These are phyloP conservation scores for Pneumocystis carinii DNA, from an alignment of 1,139 yeast species.

Conservation along the genomic window DNA sequence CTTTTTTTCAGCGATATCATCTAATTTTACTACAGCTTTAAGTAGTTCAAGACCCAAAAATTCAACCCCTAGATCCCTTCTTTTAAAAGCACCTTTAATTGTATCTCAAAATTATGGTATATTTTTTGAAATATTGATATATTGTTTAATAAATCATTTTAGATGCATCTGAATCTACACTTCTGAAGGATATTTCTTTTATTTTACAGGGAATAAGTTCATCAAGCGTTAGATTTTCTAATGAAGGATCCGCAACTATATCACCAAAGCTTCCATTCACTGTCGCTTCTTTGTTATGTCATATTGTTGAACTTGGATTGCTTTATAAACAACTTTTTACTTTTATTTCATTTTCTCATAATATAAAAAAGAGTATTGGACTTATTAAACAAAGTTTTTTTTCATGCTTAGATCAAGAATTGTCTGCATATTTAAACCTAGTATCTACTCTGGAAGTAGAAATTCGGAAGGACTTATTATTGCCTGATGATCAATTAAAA, in stretches of 20 bases:
- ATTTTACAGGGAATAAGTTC: slow-evolving; percentile 64
- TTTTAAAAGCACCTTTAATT: neutral
- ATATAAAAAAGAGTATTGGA: slow-evolving; percentile 18
- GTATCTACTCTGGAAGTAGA: slow-evolving; percentile 39
- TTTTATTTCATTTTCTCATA: slow-evolving; percentile 24
- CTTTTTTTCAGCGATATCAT: neutral
- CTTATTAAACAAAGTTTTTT: slow-evolving; percentile 52
- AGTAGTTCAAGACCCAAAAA: neutral
- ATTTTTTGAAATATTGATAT: neutral
- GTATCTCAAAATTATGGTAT: neutral
- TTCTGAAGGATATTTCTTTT: slow-evolving; percentile 47
- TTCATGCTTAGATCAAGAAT: slow-evolving; percentile 39
- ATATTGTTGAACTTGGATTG: slow-evolving; percentile 59
- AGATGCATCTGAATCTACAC: slow-evolving; percentile 33
- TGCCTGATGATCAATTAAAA: slow-evolving; percentile 7
- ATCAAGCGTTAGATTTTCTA: slow-evolving; percentile 37
- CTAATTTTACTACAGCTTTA: neutral
- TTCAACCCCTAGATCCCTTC: neutral
- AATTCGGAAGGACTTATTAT: slow-evolving; percentile 19
- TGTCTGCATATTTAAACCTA: slow-evolving; percentile 39
- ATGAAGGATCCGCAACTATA: slow-evolving; percentile 27
- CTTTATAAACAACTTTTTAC: slow-evolving; percentile 37
- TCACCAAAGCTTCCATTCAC: slow-evolving; percentile 46
- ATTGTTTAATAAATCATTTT: neutral
- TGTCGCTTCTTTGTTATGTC: slow-evolving; percentile 40